Percentiles rank a stretch among this genome's conserved stretches.
Conservation (phyloP, 192 early-diverging fungal species). For the Podila minutissima region DNA sequence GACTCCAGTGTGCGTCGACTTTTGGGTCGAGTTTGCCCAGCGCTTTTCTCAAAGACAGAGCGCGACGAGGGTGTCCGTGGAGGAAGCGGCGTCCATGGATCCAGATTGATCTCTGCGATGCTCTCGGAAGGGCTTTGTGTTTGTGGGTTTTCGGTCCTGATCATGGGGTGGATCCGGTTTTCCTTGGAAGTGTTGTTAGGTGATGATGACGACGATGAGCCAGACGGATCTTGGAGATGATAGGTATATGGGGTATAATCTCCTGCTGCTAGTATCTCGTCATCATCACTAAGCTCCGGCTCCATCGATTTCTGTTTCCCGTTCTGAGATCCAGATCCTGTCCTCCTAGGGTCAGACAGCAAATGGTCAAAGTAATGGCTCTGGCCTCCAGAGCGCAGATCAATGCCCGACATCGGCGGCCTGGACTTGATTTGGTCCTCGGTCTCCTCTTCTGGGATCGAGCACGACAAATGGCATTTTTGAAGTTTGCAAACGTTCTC, state of each 20-base stretch:
- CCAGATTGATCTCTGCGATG: no score
- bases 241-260: conserved; percentile 24
- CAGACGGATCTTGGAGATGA: background rate
- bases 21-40: background rate
- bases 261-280: background rate
- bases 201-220: background rate
- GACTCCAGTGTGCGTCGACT: background rate
- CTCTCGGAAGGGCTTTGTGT: background rate
- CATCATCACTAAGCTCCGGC: background rate
- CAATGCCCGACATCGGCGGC: background rate
- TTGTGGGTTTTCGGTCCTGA: background rate
- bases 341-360: background rate
- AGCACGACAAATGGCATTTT: background rate
- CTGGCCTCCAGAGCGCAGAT: background rate
- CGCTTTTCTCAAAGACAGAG: background rate
- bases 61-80: background rate
- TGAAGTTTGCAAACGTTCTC: background rate
- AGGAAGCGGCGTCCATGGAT: background rate
- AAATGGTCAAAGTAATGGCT: background rate
- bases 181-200: background rate
- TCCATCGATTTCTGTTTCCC: background rate
- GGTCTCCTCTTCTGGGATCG: conserved; percentile 3
- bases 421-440: background rate
- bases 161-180: conserved; percentile 20
- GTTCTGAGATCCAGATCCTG: no score